Base-by-base conservation (phyloP, 768 basidiomycete genomes). In the Paxillus ammoniavirescens region DNA sequence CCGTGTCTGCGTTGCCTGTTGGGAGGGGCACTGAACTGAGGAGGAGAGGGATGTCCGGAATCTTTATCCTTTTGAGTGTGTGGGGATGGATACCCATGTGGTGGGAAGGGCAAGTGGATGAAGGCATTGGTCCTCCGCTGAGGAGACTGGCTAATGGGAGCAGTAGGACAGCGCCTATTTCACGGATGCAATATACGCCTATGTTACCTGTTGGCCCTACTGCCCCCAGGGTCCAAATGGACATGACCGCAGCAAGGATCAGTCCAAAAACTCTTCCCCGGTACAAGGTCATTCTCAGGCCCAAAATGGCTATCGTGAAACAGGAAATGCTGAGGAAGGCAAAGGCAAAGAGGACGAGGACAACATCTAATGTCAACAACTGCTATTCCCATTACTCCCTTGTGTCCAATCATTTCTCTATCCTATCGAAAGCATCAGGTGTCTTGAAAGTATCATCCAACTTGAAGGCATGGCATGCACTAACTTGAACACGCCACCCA, bases 301-400 rank as follows among this genome's bases (percentile, higher is more conserved):
- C 18, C 18, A 49, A 14, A 47, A 52, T 8, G 55, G 47, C 9
- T 23, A 44, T 47, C 18, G 6, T 18, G 50, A 35, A 44, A n/a
- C 17, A 1, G 46, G 31, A 33, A 53, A 64, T 46, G 58, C 52
- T 18, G 46, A 61, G 36, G 47, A 10, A 9, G 53, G 28, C 13
- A 30, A 45, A 13, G 65, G 35, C 33, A 47, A 57, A 15, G 60
- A 41, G 10, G 62, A 54, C 0, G 63, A 63, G 5, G 63, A 62
- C 49, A 86, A 89, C 59, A 89, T 91, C 48, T 91, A 91, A 21
- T 57, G 89, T 91, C 65, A 81, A 89, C 55, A 91, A 91, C 64
- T 77, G 85, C 23, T 89, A 89, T 58, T 87, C 87, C 18, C 73
- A 83, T 5, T 77, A 76, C 49, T 87, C 85, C 0, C 72, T 81